A percentile compares a stretch with the other conserved stretches of the same genome.
These are phyloP conservation scores for Corylus heterophylla DNA, from an alignment of 306 rosid genomes.

Conservation along the genomic window DNA sequence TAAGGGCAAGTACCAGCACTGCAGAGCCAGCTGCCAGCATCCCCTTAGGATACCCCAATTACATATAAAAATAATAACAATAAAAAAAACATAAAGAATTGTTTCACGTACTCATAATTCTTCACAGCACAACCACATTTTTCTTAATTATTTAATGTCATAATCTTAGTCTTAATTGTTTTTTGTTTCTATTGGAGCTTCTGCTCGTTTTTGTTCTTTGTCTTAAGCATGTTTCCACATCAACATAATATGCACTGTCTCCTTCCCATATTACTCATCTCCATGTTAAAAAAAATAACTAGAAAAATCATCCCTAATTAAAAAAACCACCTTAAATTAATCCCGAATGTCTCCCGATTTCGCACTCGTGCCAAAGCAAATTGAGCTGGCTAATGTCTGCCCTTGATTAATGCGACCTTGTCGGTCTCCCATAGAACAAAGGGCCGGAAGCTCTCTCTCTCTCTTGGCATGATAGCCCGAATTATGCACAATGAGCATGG, in stretches of 20 bases:
- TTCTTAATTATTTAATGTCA: conserved; percentile 6
- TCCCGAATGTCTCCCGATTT: conserved; percentile 52
- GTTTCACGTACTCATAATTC: conserved; percentile 40
- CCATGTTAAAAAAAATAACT: not conserved
- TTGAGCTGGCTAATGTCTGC: conserved; percentile 92
- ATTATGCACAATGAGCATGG: conserved; percentile 21
- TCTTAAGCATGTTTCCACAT: conserved; percentile 47
- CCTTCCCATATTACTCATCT: conserved; percentile 34
- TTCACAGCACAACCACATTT: conserved; percentile 7
- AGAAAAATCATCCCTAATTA: conserved; percentile 27
- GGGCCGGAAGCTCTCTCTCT: conserved; percentile 11
- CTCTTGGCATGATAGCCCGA: conserved; percentile 23
- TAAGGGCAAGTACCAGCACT: conserved; percentile 24
- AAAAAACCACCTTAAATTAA: conserved; percentile 26
- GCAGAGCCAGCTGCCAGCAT: conserved; percentile 18
- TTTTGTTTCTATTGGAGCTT: conserved; percentile 13
- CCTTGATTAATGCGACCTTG: conserved; percentile 61
- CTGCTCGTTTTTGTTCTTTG: conserved; percentile 38
- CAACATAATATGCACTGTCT: conserved; percentile 51
- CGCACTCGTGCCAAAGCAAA: conserved; percentile 63
- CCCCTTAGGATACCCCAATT: conserved; percentile 53
- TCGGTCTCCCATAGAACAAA: conserved; percentile 51
- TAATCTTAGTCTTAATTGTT: conserved; percentile 13
- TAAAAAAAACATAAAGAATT: not conserved
- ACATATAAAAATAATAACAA: conserved; percentile 26